Percentiles rank a stretch among this genome's conserved stretches.
These are phyloP conservation scores for Penicillium sp. DNA, from an alignment of 2,329 filamentous ascomycete genomes.

Conservation along the genomic window DNA sequence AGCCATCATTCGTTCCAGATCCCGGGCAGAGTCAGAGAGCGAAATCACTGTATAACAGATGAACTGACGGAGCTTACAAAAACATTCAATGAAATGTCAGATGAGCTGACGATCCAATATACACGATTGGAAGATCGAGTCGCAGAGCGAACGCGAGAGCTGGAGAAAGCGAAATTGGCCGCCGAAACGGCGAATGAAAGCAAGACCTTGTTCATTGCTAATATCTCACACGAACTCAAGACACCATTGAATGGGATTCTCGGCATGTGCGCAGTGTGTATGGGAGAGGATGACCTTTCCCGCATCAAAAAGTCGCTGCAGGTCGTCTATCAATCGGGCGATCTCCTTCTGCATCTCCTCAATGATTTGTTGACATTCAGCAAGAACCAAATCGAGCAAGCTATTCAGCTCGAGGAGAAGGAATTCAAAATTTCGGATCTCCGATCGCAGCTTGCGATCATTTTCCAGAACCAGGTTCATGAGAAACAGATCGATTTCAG, in stretches of 20 bases:
- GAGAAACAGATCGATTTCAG: slow-evolving; percentile 70
- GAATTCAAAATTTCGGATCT: slow-evolving; percentile 84
- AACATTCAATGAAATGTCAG: slow-evolving; percentile 91
- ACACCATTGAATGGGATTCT: slow-evolving; percentile 89
- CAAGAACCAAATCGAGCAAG: slow-evolving; percentile 88
- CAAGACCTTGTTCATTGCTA: slow-evolving; percentile 95
- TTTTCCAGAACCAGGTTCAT: slow-evolving; percentile 83
- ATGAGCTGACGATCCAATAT: slow-evolving; percentile 83
- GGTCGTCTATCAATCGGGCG: slow-evolving; percentile 82
- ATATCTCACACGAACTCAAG: slow-evolving; percentile 75
- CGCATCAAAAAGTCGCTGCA: slow-evolving; percentile 78
- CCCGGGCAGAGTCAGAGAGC: slow-evolving; percentile 71
- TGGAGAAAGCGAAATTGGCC: slow-evolving; percentile 84
- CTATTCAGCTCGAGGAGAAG: slow-evolving; percentile 72
- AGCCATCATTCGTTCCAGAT: slow-evolving; percentile 62
- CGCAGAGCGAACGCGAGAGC: slow-evolving; percentile 70
- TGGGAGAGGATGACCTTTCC: slow-evolving; percentile 77
- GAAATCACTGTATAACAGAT: slow-evolving; percentile 71
- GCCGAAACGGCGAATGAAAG: slow-evolving; percentile 94
- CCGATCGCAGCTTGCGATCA: slow-evolving; percentile 72
- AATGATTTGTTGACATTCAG: slow-evolving; percentile 89
- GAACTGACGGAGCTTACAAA: slow-evolving; percentile 76
- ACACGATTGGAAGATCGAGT: slow-evolving; percentile 79
- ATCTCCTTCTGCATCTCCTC: slow-evolving; percentile 75
- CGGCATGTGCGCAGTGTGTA: slow-evolving; percentile 86